phyloP scores from a whole-genome alignment of 129 eudicot species.

The Arctium lappa region DNA sequence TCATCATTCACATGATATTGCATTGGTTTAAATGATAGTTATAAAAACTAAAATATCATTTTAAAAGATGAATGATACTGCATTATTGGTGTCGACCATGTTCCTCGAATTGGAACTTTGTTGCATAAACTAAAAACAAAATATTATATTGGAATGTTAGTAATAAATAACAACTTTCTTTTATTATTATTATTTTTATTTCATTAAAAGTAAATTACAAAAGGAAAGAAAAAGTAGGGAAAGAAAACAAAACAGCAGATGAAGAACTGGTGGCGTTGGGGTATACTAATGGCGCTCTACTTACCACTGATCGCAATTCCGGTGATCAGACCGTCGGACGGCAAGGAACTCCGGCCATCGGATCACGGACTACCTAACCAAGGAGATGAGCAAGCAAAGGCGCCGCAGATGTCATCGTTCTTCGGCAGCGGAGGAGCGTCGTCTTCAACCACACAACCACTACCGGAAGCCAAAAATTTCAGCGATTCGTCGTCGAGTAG shows the following conservation, averaged over 20 bases:
- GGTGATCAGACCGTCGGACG: slow-evolving; percentile 17
- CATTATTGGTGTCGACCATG: too few species aligned
- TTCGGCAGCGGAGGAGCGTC: slow-evolving; percentile 33
- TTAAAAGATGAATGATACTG: too few species aligned
- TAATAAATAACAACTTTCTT: too few species aligned
- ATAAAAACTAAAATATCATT: too few species aligned
- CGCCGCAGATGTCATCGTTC: slow-evolving; percentile 53
- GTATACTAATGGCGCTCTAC: slow-evolving; percentile 19
- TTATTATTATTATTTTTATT: neutral
- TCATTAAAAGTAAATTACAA: neutral
- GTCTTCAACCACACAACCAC: slow-evolving; percentile 32
- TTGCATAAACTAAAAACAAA: too few species aligned
- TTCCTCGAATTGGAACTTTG: too few species aligned
- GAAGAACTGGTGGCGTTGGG: slow-evolving; percentile 6
- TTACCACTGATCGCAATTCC: slow-evolving; percentile 18
- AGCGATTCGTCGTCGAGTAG: slow-evolving; percentile 45
- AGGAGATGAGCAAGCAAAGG: slow-evolving; percentile 15
- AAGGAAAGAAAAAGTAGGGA: neutral
- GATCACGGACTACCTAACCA: slow-evolving; percentile 64
- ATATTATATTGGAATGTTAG: too few species aligned
- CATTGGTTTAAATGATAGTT: too few species aligned
- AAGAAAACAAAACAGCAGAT: neutral
- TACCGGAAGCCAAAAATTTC: slow-evolving; percentile 60
- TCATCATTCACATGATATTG: too few species aligned
- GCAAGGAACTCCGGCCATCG: slow-evolving; percentile 77